Evolutionary conservation across 1,284 basidiomycete species (phyloP), one percentile per base, ranked within the genome.

Genomic region (Cystobasidium pallidum): DNA sequence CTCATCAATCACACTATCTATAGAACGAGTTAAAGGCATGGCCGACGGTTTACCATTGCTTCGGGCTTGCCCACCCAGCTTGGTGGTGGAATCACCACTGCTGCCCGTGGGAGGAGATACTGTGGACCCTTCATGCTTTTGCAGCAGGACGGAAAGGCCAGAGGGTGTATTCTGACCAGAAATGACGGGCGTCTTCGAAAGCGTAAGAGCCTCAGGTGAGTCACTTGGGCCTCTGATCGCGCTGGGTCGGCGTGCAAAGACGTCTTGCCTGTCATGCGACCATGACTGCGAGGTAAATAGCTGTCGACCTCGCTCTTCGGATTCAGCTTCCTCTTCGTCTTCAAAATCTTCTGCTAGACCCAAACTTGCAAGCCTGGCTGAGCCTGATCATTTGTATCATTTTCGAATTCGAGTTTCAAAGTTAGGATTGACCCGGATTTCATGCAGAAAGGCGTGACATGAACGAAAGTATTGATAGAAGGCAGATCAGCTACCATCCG

Each of bases 351-450:
- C 66, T 30, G 66, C 66, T 34, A 67, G 41, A 19, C 66, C 66
- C n/a, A 67, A 43, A 47, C 66, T 67, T 28, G 66, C 66, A 24
- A 67, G 52, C 28, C 66, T 51, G n/a, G 66, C 66, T 41, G 66
- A 67, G 66, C 66, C 66, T 67, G 15, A 15, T 11, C 47, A 39
- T 21, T 61, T 61, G 34, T 61, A 30, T 4, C 10, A 24, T 26
- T n/a, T 39, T 59, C 28, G 15, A 24, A 41, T 2, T 4, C 39
- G n/a, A 45, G 24, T 17, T 54, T 24, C 28, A 55, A 54, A 36
- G 43, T 24, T 51, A 54, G 49, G n/a, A 24, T 30, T 45, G 30
- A 36, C 39, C 32, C 49, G n/a, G 30, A 17, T 66, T 57, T 57
- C 54, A 57, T 57, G 54, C 54, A 57, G 19, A 19, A 34, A 36